Base-by-base conservation (phyloP, 768 basidiomycete genomes). In the Collybia sp. region DNA sequence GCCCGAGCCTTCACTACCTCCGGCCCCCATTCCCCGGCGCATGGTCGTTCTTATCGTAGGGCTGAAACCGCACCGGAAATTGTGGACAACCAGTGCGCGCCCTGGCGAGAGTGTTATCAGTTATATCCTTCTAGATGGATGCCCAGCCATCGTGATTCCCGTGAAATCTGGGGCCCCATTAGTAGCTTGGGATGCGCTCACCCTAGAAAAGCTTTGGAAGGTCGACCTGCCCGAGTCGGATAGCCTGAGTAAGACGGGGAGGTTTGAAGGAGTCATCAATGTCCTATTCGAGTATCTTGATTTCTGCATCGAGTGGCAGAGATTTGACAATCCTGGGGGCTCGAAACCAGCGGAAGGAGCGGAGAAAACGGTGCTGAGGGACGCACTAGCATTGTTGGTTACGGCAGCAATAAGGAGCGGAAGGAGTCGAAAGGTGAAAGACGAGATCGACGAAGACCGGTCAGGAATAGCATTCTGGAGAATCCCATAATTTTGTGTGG, bases 381-480 rank as follows among this genome's bases (percentile, higher is more conserved):
- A 72, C 47, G 78, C 78, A 8, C 43, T 83, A 13, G 63, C 62
- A 18, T 51, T 83, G 48, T 61, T 83, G 20, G 70, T 83, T 19
- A 75, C 77, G 13, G 75, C 72, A 20, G 79, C 80, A 12, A 65
- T 83, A 33, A 65, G 76, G 52, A 80, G 76, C 48, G 68, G 64
- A 42, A 59, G 63, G 38, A 80, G 76, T 58, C 74, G 75, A 53
- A 73, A 75, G 50, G 80, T 76, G 13, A 74, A 67, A 61, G 70
- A 79, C 48, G 75, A 79, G 46, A 56, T 84, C 3, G 80, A 82
- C 50, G 64, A 71, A 42, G 77, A 78, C 41, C 62, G 81, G 39
- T 70, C 72, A 49, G 82, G 83, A 1, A 79, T 86, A 46, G 82
- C 76, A 2, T 79, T 84, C 72, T 83, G 81, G 79, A 62, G 82